A percentile compares a stretch with the other conserved stretches of the same genome.
Conservation (phyloP, 2,329 filamentous ascomycete species). For the Rhinocladiella similis region DNA sequence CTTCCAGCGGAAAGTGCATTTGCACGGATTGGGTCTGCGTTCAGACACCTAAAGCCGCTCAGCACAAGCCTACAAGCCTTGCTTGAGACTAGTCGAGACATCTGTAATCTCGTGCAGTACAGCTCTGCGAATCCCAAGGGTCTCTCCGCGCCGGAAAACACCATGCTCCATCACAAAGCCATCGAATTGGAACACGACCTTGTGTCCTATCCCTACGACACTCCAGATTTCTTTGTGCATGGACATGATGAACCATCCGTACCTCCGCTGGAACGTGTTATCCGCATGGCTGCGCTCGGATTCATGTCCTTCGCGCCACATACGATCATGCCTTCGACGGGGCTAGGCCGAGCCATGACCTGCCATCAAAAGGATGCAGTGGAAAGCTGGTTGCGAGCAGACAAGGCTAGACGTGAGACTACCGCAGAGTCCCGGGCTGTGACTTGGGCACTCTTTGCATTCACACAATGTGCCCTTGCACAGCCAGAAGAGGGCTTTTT, state of each 20-base stretch:
- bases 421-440: constrained; percentile 14
- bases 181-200: constrained; percentile 41
- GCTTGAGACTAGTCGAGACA: constrained; percentile 32
- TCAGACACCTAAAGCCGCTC: constrained; percentile 33
- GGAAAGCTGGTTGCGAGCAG: constrained; percentile 12
- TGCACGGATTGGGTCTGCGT: constrained; percentile 30
- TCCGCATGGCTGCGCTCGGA: constrained; percentile 24
- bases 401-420: neutral
- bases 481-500: constrained; percentile 21
- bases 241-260: constrained; percentile 14
- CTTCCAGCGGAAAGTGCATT: constrained; percentile 26
- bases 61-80: constrained; percentile 33
- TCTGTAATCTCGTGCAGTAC: constrained; percentile 36
- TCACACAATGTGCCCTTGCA: constrained; percentile 16
- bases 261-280: constrained; percentile 19
- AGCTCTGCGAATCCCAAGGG: constrained; percentile 27
- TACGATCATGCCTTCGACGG: constrained; percentile 20
- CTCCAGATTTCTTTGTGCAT: constrained; percentile 4
- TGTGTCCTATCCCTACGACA: constrained; percentile 37
- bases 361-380: constrained; percentile 21
- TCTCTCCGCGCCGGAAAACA: constrained; percentile 32
- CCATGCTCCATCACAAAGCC: constrained; percentile 36
- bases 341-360: constrained; percentile 25
- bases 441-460: constrained; percentile 31
- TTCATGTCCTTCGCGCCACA: constrained; percentile 18